phyloP scores from a whole-genome alignment of 2,329 filamentous ascomycete genomes.

The Fusarium torreyae region DNA sequence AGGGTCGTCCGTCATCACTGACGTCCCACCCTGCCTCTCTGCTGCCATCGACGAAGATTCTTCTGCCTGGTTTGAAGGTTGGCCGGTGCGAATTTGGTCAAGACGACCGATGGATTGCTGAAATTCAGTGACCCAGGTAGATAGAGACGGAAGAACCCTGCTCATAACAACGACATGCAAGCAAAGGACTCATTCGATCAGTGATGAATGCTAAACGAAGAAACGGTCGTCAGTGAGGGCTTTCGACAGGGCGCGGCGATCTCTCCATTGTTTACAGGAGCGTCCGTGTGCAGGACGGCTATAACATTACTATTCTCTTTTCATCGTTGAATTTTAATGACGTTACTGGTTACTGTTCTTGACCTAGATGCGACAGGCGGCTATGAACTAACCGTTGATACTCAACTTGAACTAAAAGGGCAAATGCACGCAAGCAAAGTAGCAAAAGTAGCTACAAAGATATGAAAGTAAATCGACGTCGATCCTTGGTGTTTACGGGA shows the following conservation, averaged over 20 bases:
- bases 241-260: slow-evolving; percentile 35
- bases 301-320: slow-evolving; percentile 50
- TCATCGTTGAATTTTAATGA: slow-evolving; percentile 44
- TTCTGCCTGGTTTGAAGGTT: slow-evolving; percentile 39
- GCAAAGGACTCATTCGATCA: slow-evolving; percentile 38
- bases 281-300: slow-evolving; percentile 49
- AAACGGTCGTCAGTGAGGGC: slow-evolving; percentile 32
- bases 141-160: slow-evolving; percentile 40
- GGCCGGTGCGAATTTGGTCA: slow-evolving; percentile 41
- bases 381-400: slow-evolving; percentile 42
- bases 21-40: slow-evolving; percentile 37
- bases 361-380: slow-evolving; percentile 42
- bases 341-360: slow-evolving; percentile 43
- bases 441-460: slow-evolving; percentile 18
- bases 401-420: slow-evolving; percentile 40
- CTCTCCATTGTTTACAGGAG: slow-evolving; percentile 46
- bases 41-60: slow-evolving; percentile 24
- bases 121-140: slow-evolving; percentile 22
- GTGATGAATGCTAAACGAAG: slow-evolving; percentile 39
- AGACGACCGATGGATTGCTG: slow-evolving; percentile 12
- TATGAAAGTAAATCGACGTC: background rate
- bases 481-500: background rate
- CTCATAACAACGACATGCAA: slow-evolving; percentile 34
- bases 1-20: slow-evolving; percentile 41
- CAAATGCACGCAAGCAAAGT: slow-evolving; percentile 41